These are phyloP conservation scores for Zalerion maritima DNA, from an alignment of 495 filamentous ascomycete species.

Conservation along the genomic window DNA sequence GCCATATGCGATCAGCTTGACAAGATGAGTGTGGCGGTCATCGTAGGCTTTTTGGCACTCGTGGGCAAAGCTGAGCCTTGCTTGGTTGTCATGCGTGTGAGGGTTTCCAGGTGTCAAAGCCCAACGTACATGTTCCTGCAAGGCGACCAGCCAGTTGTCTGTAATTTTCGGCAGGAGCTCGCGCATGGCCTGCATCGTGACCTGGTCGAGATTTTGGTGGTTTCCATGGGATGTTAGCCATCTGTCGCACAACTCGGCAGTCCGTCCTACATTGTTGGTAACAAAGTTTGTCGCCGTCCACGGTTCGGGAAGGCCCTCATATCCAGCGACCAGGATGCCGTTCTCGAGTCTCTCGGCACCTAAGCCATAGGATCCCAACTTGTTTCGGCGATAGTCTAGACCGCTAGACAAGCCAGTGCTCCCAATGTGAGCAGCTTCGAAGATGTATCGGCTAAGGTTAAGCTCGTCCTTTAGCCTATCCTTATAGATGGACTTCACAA, in stretches of 20 bases:
- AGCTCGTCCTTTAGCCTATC: conserved; percentile 33
- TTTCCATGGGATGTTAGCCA: conserved; percentile 11
- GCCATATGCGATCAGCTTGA: conserved; percentile 49
- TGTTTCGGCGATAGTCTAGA: conserved; percentile 54
- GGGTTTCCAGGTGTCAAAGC: conserved; percentile 21
- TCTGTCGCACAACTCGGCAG: conserved; percentile 34
- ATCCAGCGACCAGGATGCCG: conserved; percentile 47
- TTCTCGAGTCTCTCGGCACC: conserved; percentile 43
- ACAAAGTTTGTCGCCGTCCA: conserved; percentile 65
- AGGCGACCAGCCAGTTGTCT: conserved; percentile 27
- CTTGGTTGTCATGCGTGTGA: conserved; percentile 14
- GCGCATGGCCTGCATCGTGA: conserved; percentile 20
- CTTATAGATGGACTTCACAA: conserved; percentile 51
- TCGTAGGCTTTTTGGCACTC: conserved; percentile 20
- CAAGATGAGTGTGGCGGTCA: conserved; percentile 26
- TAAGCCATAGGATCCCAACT: conserved; percentile 56
- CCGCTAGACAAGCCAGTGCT: conserved; percentile 55
- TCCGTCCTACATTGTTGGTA: conserved; percentile 35
- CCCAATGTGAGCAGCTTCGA: conserved; percentile 69
- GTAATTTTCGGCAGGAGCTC: conserved; percentile 27
- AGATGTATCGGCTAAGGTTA: conserved; percentile 36
- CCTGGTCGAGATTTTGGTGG: conserved; percentile 5
- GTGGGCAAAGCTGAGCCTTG: no score
- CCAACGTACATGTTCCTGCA: conserved; percentile 27
- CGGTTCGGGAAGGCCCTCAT: conserved; percentile 52